Evolutionary conservation across 345 rosid genomes (phyloP).

Genomic region (Hibiscus syriacus): DNA sequence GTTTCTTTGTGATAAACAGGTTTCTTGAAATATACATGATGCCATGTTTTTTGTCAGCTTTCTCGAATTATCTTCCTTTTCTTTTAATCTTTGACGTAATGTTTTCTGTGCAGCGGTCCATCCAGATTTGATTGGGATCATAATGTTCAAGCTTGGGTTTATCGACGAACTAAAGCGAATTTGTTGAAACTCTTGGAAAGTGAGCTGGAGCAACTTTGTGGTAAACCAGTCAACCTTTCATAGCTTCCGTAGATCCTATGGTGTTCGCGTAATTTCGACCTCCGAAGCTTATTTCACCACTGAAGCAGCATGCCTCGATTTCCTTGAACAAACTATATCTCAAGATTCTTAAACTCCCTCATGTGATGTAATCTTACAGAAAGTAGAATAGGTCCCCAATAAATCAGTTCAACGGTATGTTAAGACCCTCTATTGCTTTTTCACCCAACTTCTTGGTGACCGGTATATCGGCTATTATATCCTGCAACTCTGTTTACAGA

Average conservation of each 20-base stretch:
- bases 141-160: too few species aligned
- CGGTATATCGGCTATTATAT: neutral
- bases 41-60: too few species aligned
- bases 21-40: too few species aligned
- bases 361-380: neutral
- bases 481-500: too few species aligned
- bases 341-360: too few species aligned
- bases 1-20: too few species aligned
- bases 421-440: neutral
- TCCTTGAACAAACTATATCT: neutral
- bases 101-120: too few species aligned
- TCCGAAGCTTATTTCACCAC: too few species aligned
- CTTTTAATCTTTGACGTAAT: neutral
- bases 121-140: too few species aligned
- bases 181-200: too few species aligned
- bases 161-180: too few species aligned
- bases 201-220: slow-evolving; percentile 58
- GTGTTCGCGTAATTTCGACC: neutral
- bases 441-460: neutral
- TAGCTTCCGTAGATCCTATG: slow-evolving; percentile 6
- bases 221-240: slow-evolving; percentile 58
- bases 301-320: neutral
- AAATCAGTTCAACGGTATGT: neutral
- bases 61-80: neutral
- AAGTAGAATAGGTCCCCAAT: neutral